Evolutionary conservation across 1,284 basidiomycete species (phyloP), one percentile per base, ranked within the genome.

Genomic region (Austroboletus niveus): DNA sequence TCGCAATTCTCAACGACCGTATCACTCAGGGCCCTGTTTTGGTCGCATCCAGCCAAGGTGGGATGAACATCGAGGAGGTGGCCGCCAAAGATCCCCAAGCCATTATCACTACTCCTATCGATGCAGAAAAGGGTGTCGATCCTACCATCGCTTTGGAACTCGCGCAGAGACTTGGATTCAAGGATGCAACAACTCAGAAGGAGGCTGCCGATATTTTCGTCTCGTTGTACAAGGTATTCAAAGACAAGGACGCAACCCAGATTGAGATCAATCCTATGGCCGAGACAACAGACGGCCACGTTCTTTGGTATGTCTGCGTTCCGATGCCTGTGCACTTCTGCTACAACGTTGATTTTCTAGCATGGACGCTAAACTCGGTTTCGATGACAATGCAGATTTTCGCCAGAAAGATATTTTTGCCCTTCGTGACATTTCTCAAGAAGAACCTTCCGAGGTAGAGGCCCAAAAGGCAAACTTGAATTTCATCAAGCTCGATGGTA

Each of bases 281-380:
- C n/a, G 89, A 98, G 75, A 91, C 94, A 45, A 82, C 80, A 35
- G 95, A 98, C 68, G 97, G 97, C 11, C 83, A 82, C 60, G 94
- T 99, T 47, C 85, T 99, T 49, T 99, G 95, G 92, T 92, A 63
- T 62, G 80, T 72, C 27, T 17, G 17, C 29, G 31, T 36, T 32
- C 35, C 69, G 41, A 35, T 32, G 38, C 31, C 12, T 22, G 12
- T 42, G 22, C 34, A n/a, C 43, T 47, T 50, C 17, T 53, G 29
- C 40, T 51, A n/a, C 10, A 53, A 48, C 43, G 20, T 29, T 48
- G 34, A 46, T 54, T 48, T 54, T 35, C 53, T 48, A 94, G 94
- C 79, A 99, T 99, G 97, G 97, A 99, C 71, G 97, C 97, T 69
- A 99, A 99, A 75, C 93, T 99, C 59, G 94, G 95, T 39, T 99